Evolutionary conservation across 495 filamentous ascomycete genomes (phyloP).

Genomic region (Daldinia concentrica): DNA sequence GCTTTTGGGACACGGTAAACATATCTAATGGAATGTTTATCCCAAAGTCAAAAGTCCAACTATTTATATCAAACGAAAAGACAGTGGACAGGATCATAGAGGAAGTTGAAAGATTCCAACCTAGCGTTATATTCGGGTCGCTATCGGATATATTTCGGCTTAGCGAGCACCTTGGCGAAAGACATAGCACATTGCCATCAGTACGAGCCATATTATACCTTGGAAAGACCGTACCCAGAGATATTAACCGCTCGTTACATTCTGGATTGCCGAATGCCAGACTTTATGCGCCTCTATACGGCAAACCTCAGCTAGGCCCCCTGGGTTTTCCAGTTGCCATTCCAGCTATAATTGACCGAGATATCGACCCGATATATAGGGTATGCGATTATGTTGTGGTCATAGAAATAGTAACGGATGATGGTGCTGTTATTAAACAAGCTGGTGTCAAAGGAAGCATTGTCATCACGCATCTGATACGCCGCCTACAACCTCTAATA

Average conservation of each 20-base stretch:
- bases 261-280: conserved; percentile 14
- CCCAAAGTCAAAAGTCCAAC: neutral
- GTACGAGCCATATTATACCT: conserved; percentile 7
- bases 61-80: conserved; percentile 19
- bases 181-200: neutral
- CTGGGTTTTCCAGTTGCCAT: conserved; percentile 7
- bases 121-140: conserved; percentile 4
- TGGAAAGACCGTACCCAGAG: neutral
- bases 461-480: conserved; percentile 13
- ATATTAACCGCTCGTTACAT: neutral
- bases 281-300: conserved; percentile 7
- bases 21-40: conserved; percentile 8
- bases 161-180: neutral
- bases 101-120: conserved; percentile 2
- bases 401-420: conserved; percentile 18
- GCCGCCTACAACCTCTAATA: conserved; percentile 19
- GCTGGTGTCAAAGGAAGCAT: conserved; percentile 13
- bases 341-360: neutral
- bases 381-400: neutral
- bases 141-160: conserved; percentile 4
- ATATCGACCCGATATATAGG: conserved; percentile 11
- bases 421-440: conserved; percentile 10
- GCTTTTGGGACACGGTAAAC: conserved; percentile 20
- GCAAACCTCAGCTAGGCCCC: conserved; percentile 5
- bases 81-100: neutral